Evolutionary conservation across 1,139 yeast genomes (phyloP).

Genomic region (Diutina catenulata): DNA sequence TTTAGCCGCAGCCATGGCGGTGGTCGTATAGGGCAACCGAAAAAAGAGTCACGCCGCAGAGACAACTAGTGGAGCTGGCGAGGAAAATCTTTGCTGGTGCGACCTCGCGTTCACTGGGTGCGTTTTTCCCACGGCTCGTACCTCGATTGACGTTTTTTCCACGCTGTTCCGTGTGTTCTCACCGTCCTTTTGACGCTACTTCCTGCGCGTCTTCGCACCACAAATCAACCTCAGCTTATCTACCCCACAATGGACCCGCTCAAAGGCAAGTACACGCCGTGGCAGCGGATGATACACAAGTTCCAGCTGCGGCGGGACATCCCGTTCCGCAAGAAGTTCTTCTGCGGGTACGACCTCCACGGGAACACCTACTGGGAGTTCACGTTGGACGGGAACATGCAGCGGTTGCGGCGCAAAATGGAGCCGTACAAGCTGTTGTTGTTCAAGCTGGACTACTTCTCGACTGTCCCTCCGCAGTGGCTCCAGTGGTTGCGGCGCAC

Average conservation of each 20-base stretch:
- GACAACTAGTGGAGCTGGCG: no score
- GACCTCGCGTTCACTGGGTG: no score
- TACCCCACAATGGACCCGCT: conserved; percentile 16
- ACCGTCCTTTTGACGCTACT: no score
- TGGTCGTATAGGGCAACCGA: no score
- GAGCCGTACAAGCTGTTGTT: conserved; percentile 31
- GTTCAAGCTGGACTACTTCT: conserved; percentile 38
- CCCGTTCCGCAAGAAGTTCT: conserved; percentile 51
- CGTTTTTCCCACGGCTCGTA: no score
- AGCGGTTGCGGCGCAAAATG: conserved; percentile 35
- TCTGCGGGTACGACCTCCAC: conserved; percentile 63
- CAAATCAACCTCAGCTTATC: conserved; percentile 11
- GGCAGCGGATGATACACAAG: conserved; percentile 37
- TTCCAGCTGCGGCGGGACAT: conserved; percentile 53
- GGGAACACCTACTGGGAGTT: conserved; percentile 87
- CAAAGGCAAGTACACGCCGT: conserved; percentile 20
- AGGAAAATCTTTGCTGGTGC: no score
- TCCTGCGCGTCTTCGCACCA: neutral
- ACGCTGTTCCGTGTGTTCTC: no score
- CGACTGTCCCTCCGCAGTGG: conserved; percentile 61
- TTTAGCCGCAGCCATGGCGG: neutral
- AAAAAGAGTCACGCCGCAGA: no score
- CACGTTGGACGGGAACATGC: conserved; percentile 36
- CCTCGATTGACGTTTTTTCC: no score
- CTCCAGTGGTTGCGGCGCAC: conserved; percentile 68